phyloP scores from a whole-genome alignment of 2,329 filamentous ascomycete genomes.

The Curvularia eragrostidis region DNA sequence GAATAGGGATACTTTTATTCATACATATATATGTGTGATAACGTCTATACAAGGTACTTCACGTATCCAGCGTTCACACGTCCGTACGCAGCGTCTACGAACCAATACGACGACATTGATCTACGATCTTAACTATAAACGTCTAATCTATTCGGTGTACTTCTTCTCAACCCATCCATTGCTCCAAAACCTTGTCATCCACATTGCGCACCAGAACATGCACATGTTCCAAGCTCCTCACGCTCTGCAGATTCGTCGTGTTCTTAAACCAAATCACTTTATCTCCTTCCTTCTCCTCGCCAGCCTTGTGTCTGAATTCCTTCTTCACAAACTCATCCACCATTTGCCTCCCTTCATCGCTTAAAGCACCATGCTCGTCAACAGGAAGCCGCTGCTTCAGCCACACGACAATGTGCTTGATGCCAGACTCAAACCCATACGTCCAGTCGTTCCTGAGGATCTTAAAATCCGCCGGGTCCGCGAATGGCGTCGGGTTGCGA shows the following conservation, averaged over 20 bases:
- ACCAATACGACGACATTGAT: neutral
- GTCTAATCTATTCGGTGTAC: neutral
- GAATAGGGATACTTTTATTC: too few species aligned
- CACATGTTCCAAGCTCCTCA: constrained; percentile 72
- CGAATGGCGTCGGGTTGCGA: constrained; percentile 60
- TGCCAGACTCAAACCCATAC: constrained; percentile 63
- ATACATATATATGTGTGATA: too few species aligned
- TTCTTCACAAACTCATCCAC: constrained; percentile 45
- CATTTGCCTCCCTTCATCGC: constrained; percentile 30
- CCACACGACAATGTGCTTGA: constrained; percentile 66
- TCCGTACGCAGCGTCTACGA: neutral
- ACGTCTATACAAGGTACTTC: neutral
- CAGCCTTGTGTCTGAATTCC: constrained; percentile 55
- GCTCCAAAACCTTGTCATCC: constrained; percentile 59
- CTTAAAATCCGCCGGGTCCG: constrained; percentile 60
- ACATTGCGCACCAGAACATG: constrained; percentile 76
- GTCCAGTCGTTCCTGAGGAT: constrained; percentile 70
- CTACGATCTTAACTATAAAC: neutral
- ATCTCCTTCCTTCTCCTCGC: constrained; percentile 49
- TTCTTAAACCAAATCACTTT: constrained; percentile 71
- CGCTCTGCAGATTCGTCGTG: constrained; percentile 66
- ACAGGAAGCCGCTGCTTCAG: constrained; percentile 46
- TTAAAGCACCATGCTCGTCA: constrained; percentile 43
- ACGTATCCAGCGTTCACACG: neutral
- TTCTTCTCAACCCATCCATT: constrained; percentile 15